A percentile compares a stretch with the other conserved stretches of the same genome.
These are phyloP conservation scores for Paxillus ammoniavirescens DNA, from an alignment of 768 basidiomycete species.

Conservation along the genomic window DNA sequence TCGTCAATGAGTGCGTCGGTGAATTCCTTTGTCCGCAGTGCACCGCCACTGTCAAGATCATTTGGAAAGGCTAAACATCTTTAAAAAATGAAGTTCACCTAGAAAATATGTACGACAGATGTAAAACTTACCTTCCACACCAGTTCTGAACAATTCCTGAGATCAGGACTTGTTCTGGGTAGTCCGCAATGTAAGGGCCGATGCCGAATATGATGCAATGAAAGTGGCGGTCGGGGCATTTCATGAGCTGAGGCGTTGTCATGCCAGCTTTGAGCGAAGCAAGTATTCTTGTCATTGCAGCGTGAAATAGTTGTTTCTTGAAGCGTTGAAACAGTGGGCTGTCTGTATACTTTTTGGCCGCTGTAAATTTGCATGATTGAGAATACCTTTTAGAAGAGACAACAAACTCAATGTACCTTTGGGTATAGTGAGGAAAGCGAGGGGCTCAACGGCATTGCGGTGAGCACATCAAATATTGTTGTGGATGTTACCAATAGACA, in stretches of 20 bases:
- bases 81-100: neutral
- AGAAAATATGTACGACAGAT: neutral
- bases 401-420: constrained; percentile 19
- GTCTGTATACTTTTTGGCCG: constrained; percentile 3
- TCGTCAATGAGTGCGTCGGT: neutral
- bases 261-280: constrained; percentile 15
- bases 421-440: constrained; percentile 29
- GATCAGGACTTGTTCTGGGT: constrained; percentile 37
- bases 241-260: constrained; percentile 21
- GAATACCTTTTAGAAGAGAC: neutral
- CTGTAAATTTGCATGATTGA: neutral
- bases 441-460: constrained; percentile 7
- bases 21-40: neutral
- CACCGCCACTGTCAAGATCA: neutral
- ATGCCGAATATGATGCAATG: neutral
- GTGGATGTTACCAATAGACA: constrained; percentile 16
- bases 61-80: neutral
- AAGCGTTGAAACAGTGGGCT: constrained; percentile 25
- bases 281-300: constrained; percentile 15
- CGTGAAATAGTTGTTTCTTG: constrained; percentile 33
- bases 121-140: constrained; percentile 22
- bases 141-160: constrained; percentile 33
- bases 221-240: constrained; percentile 25
- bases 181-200: constrained; percentile 40
- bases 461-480: constrained; percentile 12